A percentile compares a stretch with the other conserved stretches of the same genome.
These are phyloP conservation scores for Xenoacremonium recifei DNA, from an alignment of 2,329 filamentous ascomycete genomes.

Conservation along the genomic window DNA sequence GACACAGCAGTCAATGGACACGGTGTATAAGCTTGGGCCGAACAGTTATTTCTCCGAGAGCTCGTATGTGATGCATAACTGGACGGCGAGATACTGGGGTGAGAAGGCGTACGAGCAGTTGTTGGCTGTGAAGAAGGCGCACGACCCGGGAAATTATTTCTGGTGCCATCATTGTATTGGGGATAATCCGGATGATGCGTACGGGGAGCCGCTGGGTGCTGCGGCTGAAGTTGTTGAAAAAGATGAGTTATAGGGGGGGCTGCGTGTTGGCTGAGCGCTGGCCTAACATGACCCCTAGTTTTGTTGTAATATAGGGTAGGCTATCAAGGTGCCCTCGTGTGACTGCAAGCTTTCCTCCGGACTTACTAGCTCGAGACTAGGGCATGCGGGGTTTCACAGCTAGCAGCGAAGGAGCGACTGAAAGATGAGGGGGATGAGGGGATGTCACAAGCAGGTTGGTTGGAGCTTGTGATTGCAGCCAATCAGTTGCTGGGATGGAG, in stretches of 20 bases:
- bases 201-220: too few relatives aligned
- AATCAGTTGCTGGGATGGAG: too few relatives aligned
- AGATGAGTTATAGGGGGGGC: too few relatives aligned
- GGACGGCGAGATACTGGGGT: constrained; percentile 5
- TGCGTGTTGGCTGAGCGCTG: too few relatives aligned
- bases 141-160: not conserved
- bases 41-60: constrained; percentile 7
- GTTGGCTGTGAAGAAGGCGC: too few relatives aligned
- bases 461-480: too few relatives aligned
- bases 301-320: not conserved
- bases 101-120: too few relatives aligned
- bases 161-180: not conserved
- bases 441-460: too few relatives aligned
- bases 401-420: not conserved
- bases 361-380: too few relatives aligned
- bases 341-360: not conserved
- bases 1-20: constrained; percentile 3
- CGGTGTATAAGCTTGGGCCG: constrained; percentile 4
- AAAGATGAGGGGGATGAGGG: not conserved
- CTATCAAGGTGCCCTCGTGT: not conserved
- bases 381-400: not conserved
- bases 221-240: too few relatives aligned
- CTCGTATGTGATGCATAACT: constrained; percentile 6
- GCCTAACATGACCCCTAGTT: too few relatives aligned
- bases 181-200: not conserved